Conservation (phyloP, 2,329 filamentous ascomycete genomes). For the Pseudophaeomoniella oleicola region DNA sequence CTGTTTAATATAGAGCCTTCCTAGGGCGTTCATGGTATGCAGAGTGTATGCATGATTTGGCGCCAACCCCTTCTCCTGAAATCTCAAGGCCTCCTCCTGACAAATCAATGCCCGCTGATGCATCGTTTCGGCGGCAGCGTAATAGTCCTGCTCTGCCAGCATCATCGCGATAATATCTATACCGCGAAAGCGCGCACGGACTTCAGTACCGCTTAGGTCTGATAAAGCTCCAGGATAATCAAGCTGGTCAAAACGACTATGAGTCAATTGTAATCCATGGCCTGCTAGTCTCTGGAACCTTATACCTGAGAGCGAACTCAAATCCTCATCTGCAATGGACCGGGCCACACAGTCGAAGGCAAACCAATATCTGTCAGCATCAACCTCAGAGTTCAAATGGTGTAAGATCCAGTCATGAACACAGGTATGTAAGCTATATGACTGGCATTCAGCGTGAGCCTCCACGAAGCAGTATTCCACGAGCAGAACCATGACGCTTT, state of each 20-base stretch:
- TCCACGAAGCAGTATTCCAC: slow-evolving; percentile 6
- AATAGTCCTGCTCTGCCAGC: background rate
- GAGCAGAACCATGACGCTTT: slow-evolving; percentile 5
- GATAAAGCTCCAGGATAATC: too few species aligned
- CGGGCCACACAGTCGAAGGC: slow-evolving; percentile 6
- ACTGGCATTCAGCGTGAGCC: slow-evolving; percentile 1
- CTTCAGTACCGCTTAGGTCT: too few species aligned
- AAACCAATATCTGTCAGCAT: slow-evolving; percentile 4
- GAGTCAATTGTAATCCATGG: slow-evolving; percentile 4
- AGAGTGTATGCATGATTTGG: slow-evolving; percentile 9
- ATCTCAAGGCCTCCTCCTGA: slow-evolving; percentile 7
- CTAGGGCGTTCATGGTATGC: slow-evolving; percentile 6
- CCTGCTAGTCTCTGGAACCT: slow-evolving; percentile 1
- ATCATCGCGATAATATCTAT: too few species aligned
- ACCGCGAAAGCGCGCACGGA: too few species aligned
- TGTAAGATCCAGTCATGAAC: slow-evolving; percentile 9
- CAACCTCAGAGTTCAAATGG: slow-evolving; percentile 4
- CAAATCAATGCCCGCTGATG: too few species aligned
- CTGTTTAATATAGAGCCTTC: slow-evolving; percentile 7
- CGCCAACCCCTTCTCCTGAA: too few species aligned
- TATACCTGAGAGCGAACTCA: slow-evolving; percentile 3
- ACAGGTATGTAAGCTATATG: slow-evolving; percentile 8
- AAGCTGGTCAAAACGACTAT: too few species aligned
- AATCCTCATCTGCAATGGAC: background rate
- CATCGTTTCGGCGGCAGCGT: background rate